phyloP scores from a whole-genome alignment of 2,329 filamentous ascomycete genomes.

The Verticillium isaacii region DNA sequence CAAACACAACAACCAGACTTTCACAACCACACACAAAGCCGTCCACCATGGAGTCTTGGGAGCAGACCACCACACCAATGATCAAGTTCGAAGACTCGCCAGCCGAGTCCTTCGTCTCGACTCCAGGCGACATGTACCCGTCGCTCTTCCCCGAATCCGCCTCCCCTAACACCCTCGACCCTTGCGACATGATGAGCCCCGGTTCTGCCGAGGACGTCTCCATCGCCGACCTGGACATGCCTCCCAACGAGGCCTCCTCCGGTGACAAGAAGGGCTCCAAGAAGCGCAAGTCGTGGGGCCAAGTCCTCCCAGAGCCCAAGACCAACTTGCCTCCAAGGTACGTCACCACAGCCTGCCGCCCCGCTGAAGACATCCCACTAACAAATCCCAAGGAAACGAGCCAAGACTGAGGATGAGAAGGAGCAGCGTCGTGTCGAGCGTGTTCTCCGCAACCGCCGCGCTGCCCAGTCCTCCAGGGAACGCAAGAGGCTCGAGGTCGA shows the following conservation, averaged over 20 bases:
- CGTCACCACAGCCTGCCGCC: constrained; percentile 16
- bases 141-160: constrained; percentile 39
- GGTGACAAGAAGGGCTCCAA: constrained; percentile 70
- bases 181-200: constrained; percentile 44
- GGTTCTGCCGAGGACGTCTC: constrained; percentile 27
- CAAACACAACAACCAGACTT: background rate
- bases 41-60: constrained; percentile 35
- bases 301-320: constrained; percentile 93
- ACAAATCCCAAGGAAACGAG: constrained; percentile 67
- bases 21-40: constrained; percentile 11
- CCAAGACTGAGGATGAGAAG: constrained; percentile 98
- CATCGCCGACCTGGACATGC: constrained; percentile 13
- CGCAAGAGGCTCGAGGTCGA: constrained; percentile 87
- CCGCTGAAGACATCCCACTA: constrained; percentile 14
- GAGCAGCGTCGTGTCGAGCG: constrained; percentile 96
- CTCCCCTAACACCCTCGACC: constrained; percentile 31
- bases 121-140: constrained; percentile 42
- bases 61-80: constrained; percentile 33
- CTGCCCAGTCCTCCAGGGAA: constrained; percentile 93
- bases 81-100: constrained; percentile 51
- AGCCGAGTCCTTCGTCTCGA: constrained; percentile 48
- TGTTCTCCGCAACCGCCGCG: constrained; percentile 91
- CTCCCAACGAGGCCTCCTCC: constrained; percentile 16
- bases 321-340: constrained; percentile 91
- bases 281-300: constrained; percentile 98